Evolutionary conservation across 2,329 filamentous ascomycete species (phyloP), one percentile per base, ranked within the genome.

Genomic region (Hymenoscyphus salicellus): DNA sequence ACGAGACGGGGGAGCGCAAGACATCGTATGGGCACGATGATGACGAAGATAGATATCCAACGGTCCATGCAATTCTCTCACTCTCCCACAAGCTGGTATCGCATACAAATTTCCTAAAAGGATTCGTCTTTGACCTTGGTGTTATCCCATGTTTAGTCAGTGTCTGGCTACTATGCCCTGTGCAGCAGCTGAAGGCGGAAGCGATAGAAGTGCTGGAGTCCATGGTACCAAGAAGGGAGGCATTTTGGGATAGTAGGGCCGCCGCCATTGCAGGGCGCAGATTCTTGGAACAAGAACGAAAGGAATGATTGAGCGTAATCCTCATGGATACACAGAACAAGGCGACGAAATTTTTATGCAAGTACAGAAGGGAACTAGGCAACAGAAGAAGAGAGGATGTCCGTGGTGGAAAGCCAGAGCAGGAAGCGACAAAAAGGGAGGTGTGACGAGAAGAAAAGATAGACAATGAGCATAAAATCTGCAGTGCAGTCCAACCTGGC

Each of bases 81-180:
- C 33, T 65, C 14, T 60, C 63, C 36, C 60, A 28, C 11, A 57
- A 57, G 4, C 36, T 65, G n/a, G 23, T 65, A 36, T 49, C 56
- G 3, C 63, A 65, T 41, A 46, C 56, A 16, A 43, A 58, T 10
- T 65, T 65, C 33, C n/a, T 28, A 14, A 62, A 55, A 56, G 57
- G 49, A 28, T 71, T 71, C 49, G 70, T 72, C 10, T 72, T 70
- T n/a, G 70, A 72, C 33, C 38, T 61, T 30, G 69, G 70, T 2
- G 65, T 71, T 32, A 68, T 72, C 16, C 67, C 68, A 7, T 55
- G 60, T 10, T 63, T 72, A 26, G 32, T 65, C 8, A 62, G 60
- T 5, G 52, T 70, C 6, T 56, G 69, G 41, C 58, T 67, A 41
- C 41, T 66, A 23, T 70, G 69, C 59, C 68, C 68, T 10, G 67